phyloP scores from a whole-genome alignment of 2,329 filamentous ascomycete species.

The Berkeleyomyces basicola region DNA sequence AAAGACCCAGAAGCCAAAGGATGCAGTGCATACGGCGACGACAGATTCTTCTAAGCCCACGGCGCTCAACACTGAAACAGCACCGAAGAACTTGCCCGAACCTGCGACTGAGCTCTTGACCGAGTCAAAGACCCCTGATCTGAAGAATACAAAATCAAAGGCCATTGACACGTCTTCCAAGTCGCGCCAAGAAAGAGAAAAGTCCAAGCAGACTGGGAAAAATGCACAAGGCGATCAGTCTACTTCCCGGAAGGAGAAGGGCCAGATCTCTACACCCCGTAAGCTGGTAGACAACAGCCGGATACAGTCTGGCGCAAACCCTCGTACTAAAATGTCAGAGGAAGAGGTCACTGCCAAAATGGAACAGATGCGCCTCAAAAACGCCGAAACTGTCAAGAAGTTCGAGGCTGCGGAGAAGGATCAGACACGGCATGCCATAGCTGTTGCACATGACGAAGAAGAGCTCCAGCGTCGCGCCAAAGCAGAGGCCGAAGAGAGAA shows the following conservation, averaged over 20 bases:
- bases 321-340: slow-evolving; percentile 43
- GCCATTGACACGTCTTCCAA: neutral
- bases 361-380: slow-evolving; percentile 42
- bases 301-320: slow-evolving; percentile 38
- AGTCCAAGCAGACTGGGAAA: neutral
- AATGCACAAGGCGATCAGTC: neutral
- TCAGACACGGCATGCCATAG: slow-evolving; percentile 36
- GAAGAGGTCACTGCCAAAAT: slow-evolving; percentile 41
- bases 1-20: slow-evolving; percentile 1
- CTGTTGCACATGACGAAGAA: slow-evolving; percentile 38
- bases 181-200: neutral
- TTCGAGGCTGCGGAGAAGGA: slow-evolving; percentile 43
- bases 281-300: slow-evolving; percentile 25
- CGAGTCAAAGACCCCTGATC: neutral
- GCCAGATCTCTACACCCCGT: neutral
- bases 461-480: slow-evolving; percentile 35
- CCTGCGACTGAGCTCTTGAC: neutral
- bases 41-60: neutral
- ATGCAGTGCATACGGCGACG: slow-evolving; percentile 6
- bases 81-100: neutral
- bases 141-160: neutral
- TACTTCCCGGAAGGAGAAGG: neutral
- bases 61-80: neutral
- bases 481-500: slow-evolving; percentile 35
- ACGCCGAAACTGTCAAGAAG: slow-evolving; percentile 40